Evolutionary conservation across 129 eudicot genomes (phyloP).

Genomic region (Escallonia rubra): DNA sequence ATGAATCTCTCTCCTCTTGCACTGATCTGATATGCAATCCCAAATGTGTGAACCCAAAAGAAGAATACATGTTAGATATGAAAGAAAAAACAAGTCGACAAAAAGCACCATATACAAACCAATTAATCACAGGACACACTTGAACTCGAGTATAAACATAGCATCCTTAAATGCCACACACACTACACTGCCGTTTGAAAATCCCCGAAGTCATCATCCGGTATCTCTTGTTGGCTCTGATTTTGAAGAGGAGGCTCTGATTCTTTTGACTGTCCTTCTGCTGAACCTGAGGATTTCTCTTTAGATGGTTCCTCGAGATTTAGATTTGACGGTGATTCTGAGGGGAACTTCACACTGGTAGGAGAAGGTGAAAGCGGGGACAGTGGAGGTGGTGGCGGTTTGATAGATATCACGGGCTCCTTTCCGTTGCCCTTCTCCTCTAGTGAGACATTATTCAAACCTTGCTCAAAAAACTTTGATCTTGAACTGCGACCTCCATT

Average conservation of each 20-base stretch:
- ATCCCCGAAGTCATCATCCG: constrained; percentile 92
- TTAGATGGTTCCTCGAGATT: constrained; percentile 35
- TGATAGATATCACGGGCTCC: constrained; percentile 49
- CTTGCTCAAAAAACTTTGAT: constrained; percentile 81
- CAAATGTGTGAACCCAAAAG: neutral
- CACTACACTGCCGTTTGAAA: constrained; percentile 84
- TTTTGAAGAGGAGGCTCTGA: constrained; percentile 15
- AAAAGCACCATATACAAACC: constrained; percentile 40
- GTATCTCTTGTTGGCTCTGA: constrained; percentile 41
- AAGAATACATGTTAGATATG: no score
- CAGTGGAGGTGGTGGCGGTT: constrained; percentile 89
- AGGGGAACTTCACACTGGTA: constrained; percentile 26
- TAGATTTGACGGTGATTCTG: constrained; percentile 32
- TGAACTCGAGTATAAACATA: constrained; percentile 19
- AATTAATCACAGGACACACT: constrained; percentile 13
- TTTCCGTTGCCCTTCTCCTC: constrained; percentile 50
- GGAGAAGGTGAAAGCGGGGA: constrained; percentile 66
- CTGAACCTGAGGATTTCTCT: constrained; percentile 19
- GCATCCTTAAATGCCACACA: constrained; percentile 1
- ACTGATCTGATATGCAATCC: neutral
- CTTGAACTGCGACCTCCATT: constrained; percentile 45
- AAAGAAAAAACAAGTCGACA: neutral
- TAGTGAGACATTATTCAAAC: constrained; percentile 44
- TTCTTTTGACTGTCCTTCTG: constrained; percentile 26
- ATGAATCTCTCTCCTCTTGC: no score